Evolutionary conservation across 2,329 filamentous ascomycete species (phyloP).

Genomic region (Arthrobotrys musiformis): DNA sequence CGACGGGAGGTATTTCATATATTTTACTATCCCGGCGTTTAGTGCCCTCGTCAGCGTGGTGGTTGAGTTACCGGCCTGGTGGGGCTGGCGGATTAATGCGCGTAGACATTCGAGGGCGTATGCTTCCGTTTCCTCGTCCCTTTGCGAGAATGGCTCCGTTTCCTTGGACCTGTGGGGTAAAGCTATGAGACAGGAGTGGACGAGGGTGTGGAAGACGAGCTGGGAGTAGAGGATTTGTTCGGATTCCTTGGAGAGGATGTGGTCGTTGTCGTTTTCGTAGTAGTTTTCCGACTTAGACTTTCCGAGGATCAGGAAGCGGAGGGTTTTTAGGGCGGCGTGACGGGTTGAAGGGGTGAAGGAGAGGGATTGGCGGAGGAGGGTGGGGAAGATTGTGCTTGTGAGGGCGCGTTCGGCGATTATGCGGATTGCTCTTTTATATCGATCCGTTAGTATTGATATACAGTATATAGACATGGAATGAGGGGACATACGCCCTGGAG

Average conservation of each 20-base stretch:
- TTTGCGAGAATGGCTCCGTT: neutral
- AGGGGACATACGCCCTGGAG: slow-evolving; percentile 40
- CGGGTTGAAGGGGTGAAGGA: slow-evolving; percentile 1
- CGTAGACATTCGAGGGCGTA: slow-evolving; percentile 51
- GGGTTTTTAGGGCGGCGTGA: slow-evolving; percentile 40
- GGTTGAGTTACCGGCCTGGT: neutral
- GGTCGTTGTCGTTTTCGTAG: slow-evolving; percentile 56
- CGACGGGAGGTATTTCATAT: slow-evolving; percentile 30
- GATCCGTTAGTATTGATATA: slow-evolving; percentile 3
- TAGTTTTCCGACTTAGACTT: slow-evolving; percentile 54
- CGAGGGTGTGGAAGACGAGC: slow-evolving; percentile 36
- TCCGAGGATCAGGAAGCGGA: slow-evolving; percentile 52
- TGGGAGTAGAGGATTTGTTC: slow-evolving; percentile 27
- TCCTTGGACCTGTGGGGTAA: neutral
- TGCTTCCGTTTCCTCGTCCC: slow-evolving; percentile 48
- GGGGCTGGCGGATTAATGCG: slow-evolving; percentile 24
- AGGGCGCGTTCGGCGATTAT: slow-evolving; percentile 55
- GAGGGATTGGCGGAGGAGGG: slow-evolving; percentile 27
- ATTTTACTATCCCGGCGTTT: slow-evolving; percentile 27
- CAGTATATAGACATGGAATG: neutral
- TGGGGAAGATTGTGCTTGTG: slow-evolving; percentile 17
- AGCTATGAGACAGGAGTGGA: slow-evolving; percentile 28
- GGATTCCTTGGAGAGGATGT: slow-evolving; percentile 53
- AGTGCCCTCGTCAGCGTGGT: slow-evolving; percentile 16
- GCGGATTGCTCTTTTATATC: slow-evolving; percentile 40